Evolutionary conservation across 2,329 filamentous ascomycete genomes (phyloP), one percentile per base, ranked within the genome.

Genomic region (Eutypa lata): DNA sequence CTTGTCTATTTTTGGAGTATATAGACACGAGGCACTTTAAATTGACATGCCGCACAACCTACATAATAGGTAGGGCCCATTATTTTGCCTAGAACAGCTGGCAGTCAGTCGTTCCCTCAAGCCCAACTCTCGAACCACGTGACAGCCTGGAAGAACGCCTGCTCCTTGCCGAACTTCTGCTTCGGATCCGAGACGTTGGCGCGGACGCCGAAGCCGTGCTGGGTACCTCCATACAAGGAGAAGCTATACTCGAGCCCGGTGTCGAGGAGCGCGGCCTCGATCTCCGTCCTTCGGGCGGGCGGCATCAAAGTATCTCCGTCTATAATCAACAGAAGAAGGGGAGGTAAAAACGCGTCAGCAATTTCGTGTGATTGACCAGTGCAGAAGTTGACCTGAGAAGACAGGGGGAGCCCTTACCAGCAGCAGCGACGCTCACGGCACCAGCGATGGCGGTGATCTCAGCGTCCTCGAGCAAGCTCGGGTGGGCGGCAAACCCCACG

Each of bases 81-180:
- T 10, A 5, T 31, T 31, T 13, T 18, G 10, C 2, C 42, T 2
- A 43, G 31, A 14, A 7, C 31, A 35, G 7, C 31, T 14, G 14
- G 7, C 35, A 18, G 16, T 18, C 21, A 13, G 13, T 11, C 26
- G 13, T 10, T 6, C 5, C 26, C 22, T 31, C 51, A 67, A 33
- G 58, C 57, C 71, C 72, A 74, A 16, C 85, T 76, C 51, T 88
- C 80, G 64, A 93, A 91, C 88, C 88, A 94, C 53, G 77, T 71
- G 49, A 91, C 79, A 24, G 89, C 88, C 76, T 93, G 89, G 59
- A 80, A 72, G 68, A 92, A 92, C 1, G 90, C 89, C 67, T 85
- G 80, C 73, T 93, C 88, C 77, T 92, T 92, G 31, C 85, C 88
- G 66, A 84, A 92, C 70, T 79, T 83, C 64, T 82, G 72, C 52